Base-by-base conservation (phyloP, 495 filamentous ascomycete species). In the Tetracladium setigerum region DNA sequence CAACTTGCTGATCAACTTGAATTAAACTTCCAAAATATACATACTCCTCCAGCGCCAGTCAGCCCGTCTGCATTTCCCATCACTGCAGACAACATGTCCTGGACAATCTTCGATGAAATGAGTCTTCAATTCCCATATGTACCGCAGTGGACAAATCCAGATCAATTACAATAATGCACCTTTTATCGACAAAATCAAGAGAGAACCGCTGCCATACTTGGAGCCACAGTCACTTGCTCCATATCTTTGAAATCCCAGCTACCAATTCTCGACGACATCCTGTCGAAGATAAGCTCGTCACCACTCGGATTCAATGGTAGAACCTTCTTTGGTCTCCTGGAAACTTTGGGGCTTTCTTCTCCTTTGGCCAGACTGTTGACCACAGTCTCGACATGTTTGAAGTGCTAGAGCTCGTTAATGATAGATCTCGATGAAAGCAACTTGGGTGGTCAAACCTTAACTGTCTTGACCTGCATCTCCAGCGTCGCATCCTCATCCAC, bases 401-500 rank as follows among this genome's bases (percentile, higher is more conserved):
- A 82, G 64, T 82, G 81, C 76, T 79, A 35, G 13, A 3, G 9
- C n/a, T 16, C 18, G 27, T 9, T 39, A 6, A 7, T 16, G 32
- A 9, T 30, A 16, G n/a, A 15, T 14, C 15, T 8, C n/a, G 6
- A n/a, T 13, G 19, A 37, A 37, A 10, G 3, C 3, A 17, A 6
- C 4, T n/a, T 3, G 39, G 39, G 7, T 2, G 12, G 22, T n/a
- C 49, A 47, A 59, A 79, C 77, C 69, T 84, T 86, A 34, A 89
- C 86, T 0, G 86, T 89, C 73, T 89, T 89, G 38, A 89, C 86
- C 60, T 82, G 77, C 49, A 91, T 65, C 59, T 91, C 86, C 9
- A 84, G 68, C 2, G 86, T 89, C 5, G 86, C 86, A 56, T 91
- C 86, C 44, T 87, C 84, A 52, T 91, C 86, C 40, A 83, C 86